phyloP scores from a whole-genome alignment of 768 basidiomycete genomes.

The Phanerodontia chrysosporium region DNA sequence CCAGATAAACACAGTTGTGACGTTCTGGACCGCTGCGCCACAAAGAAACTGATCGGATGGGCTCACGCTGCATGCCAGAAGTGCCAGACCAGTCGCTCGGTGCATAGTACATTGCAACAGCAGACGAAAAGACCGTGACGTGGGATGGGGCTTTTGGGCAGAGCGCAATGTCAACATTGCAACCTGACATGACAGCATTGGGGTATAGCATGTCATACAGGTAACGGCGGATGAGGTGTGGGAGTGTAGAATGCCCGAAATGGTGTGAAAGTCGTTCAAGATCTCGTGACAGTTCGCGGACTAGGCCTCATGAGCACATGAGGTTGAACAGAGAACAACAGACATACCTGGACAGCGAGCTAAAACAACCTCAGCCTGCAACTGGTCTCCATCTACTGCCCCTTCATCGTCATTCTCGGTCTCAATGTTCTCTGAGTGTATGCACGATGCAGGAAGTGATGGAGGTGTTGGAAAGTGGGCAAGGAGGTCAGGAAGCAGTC shows the following conservation, averaged over 20 bases:
- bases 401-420: not conserved
- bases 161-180: not conserved
- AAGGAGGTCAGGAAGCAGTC: not conserved
- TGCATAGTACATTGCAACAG: conserved; percentile 22
- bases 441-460: no score
- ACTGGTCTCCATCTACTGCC: not conserved
- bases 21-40: conserved; percentile 18
- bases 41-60: conserved; percentile 16
- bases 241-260: conserved; percentile 4
- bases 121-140: conserved; percentile 21
- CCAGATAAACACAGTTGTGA: conserved; percentile 24
- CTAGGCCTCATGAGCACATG: no score
- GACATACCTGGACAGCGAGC: not conserved
- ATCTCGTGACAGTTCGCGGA: not conserved
- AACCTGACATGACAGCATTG: not conserved
- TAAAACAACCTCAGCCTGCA: conserved; percentile 4
- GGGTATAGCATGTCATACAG: conserved; percentile 13
- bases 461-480: not conserved
- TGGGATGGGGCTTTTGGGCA: conserved; percentile 1
- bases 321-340: not conserved
- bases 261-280: not conserved
- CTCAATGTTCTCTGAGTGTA: no score
- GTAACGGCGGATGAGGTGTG: conserved; percentile 4
- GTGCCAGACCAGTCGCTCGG: conserved; percentile 26
- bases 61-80: conserved; percentile 25